phyloP scores from a whole-genome alignment of 2,329 filamentous ascomycete genomes.

The Botrytis fabae region DNA sequence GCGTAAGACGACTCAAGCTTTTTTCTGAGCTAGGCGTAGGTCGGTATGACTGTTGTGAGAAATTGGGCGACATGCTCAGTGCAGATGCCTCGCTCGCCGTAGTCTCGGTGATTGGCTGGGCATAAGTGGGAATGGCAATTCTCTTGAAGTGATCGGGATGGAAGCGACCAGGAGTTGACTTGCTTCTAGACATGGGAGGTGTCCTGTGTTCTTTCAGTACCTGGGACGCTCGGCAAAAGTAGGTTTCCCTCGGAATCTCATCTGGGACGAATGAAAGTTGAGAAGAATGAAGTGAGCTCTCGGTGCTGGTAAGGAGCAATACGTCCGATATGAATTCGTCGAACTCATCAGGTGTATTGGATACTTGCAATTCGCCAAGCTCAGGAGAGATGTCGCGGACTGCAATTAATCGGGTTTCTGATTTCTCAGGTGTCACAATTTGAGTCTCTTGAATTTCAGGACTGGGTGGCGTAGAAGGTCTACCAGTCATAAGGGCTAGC shows the following conservation, averaged over 20 bases:
- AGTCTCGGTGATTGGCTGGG: not conserved
- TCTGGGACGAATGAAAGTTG: slow-evolving; percentile 20
- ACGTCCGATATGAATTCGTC: not conserved
- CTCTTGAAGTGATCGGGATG: not conserved
- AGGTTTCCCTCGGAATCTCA: slow-evolving; percentile 6
- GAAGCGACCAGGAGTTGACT: slow-evolving; percentile 18
- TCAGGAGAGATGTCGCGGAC: not conserved
- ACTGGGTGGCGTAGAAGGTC: not conserved
- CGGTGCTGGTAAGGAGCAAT: not conserved
- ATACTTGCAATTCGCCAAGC: slow-evolving; percentile 6
- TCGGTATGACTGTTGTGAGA: slow-evolving; percentile 1
- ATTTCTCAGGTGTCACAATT: not conserved
- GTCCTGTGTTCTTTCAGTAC: not conserved
- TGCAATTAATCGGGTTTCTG: not conserved
- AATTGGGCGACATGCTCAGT: not conserved
- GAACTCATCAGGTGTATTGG: not conserved
- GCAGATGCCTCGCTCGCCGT: not conserved
- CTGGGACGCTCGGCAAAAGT: slow-evolving; percentile 25
- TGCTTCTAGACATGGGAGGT: slow-evolving; percentile 5
- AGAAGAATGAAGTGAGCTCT: slow-evolving; percentile 13
- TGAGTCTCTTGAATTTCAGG: not conserved
- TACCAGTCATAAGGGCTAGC: not conserved
- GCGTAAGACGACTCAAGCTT: slow-evolving; percentile 20
- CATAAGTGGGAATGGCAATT: not conserved
- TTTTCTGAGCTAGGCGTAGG: slow-evolving; percentile 3